These are phyloP conservation scores for Aegilops umbellulata DNA, from an alignment of 176 grass and related monocot species.

Conservation along the genomic window DNA sequence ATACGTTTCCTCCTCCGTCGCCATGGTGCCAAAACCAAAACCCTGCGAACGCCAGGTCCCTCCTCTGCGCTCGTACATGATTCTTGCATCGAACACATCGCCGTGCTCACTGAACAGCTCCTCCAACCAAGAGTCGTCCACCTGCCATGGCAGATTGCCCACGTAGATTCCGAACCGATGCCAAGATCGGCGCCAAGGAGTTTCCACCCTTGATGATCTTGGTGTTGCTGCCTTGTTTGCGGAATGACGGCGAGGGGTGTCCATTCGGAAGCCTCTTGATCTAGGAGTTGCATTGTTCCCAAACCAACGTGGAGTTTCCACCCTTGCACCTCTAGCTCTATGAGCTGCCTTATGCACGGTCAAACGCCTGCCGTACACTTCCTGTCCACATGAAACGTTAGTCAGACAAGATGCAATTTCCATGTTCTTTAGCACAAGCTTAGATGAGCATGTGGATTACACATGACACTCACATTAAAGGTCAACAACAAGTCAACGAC, in stretches of 20 bases:
- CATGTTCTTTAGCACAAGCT: background rate
- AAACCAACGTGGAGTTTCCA: too few relatives aligned
- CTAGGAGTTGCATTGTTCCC: too few relatives aligned
- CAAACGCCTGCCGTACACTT: conserved; percentile 56
- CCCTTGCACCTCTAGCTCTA: background rate
- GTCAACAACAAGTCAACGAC: too few relatives aligned
- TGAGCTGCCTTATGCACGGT: conserved; percentile 32
- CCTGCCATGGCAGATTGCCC: conserved; percentile 79
- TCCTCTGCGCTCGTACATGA: conserved; percentile 66
- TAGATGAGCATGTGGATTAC: background rate
- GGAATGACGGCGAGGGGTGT: too few relatives aligned
- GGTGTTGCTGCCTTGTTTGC: conserved; percentile 57
- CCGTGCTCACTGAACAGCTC: conserved; percentile 76
- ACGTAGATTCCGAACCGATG: conserved; percentile 57
- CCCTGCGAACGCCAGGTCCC: conserved; percentile 66
- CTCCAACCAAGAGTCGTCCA: conserved; percentile 68
- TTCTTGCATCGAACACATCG: conserved; percentile 60
- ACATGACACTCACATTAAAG: too few relatives aligned
- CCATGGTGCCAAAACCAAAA: conserved; percentile 85
- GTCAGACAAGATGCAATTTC: background rate
- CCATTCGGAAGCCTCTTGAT: too few relatives aligned
- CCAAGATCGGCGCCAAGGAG: conserved; percentile 25
- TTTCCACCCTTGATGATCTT: conserved; percentile 40
- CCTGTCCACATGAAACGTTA: conserved; percentile 39
- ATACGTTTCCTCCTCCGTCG: conserved; percentile 55